These are phyloP conservation scores for Microdochium bolleyi DNA, from an alignment of 2,329 filamentous ascomycete genomes.

Conservation along the genomic window DNA sequence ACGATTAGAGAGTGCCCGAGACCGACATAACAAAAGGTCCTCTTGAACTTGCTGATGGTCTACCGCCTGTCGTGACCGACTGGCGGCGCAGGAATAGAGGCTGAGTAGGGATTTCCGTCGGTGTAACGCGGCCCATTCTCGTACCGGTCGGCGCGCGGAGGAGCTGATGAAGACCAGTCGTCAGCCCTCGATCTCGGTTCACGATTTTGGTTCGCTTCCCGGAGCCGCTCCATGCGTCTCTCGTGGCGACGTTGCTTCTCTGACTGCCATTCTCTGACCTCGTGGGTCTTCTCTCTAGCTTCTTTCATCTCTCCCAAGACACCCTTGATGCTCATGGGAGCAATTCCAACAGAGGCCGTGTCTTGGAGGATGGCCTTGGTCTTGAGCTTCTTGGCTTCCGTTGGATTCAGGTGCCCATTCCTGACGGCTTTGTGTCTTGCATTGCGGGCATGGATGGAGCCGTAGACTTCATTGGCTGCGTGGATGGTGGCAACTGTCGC, in stretches of 20 bases:
- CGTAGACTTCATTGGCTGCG: slow-evolving; percentile 50
- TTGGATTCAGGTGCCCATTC: slow-evolving; percentile 41
- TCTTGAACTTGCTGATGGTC: too few species aligned
- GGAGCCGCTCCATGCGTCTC: slow-evolving; percentile 31
- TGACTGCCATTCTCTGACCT: slow-evolving; percentile 38
- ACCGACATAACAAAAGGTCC: too few species aligned
- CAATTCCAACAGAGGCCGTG: slow-evolving; percentile 50
- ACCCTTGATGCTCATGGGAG: slow-evolving; percentile 49
- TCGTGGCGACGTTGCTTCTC: slow-evolving; percentile 42
- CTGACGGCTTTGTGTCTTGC: slow-evolving; percentile 43
- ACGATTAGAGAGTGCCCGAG: not conserved
- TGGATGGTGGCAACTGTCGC: slow-evolving; percentile 53
- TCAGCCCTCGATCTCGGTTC: slow-evolving; percentile 31
- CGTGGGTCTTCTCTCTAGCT: slow-evolving; percentile 39
- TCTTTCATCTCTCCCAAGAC: slow-evolving; percentile 50
- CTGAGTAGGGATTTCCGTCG: slow-evolving; percentile 38
- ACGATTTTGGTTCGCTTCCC: slow-evolving; percentile 15
- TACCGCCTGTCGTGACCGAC: slow-evolving; percentile 27
- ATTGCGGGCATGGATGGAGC: slow-evolving; percentile 49
- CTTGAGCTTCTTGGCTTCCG: slow-evolving; percentile 49
- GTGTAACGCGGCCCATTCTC: slow-evolving; percentile 36
- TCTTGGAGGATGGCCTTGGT: slow-evolving; percentile 49
- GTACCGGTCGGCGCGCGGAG: slow-evolving; percentile 27
- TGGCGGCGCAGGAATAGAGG: slow-evolving; percentile 32
- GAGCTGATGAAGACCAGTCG: slow-evolving; percentile 34